Evolutionary conservation across 192 early-diverging fungal genomes (phyloP).

Genomic region (Coemansia javaensis): DNA sequence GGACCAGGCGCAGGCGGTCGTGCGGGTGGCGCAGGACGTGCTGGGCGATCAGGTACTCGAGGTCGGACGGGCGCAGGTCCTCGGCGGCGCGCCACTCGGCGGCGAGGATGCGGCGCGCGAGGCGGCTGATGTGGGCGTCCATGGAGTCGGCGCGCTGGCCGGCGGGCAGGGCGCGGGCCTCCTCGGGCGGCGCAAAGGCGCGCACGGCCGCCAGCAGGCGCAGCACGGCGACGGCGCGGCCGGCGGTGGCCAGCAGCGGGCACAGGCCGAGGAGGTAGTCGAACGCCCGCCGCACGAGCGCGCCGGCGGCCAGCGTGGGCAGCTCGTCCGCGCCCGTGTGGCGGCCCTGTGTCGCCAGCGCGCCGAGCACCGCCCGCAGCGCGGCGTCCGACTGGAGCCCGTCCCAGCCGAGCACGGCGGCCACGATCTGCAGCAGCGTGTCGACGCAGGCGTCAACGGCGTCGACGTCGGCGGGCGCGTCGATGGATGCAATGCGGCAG

Average conservation of each 20-base stretch:
- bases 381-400: slow-evolving; percentile 20
- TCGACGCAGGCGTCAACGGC: slow-evolving; percentile 22
- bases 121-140: slow-evolving; percentile 30
- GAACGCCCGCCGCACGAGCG: slow-evolving; percentile 35
- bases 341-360: slow-evolving; percentile 22
- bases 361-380: slow-evolving; percentile 13
- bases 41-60: slow-evolving; percentile 26
- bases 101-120: slow-evolving; percentile 22
- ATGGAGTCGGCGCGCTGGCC: slow-evolving; percentile 25
- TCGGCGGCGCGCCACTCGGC: slow-evolving; percentile 11
- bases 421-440: slow-evolving; percentile 24
- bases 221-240: slow-evolving; percentile 10
- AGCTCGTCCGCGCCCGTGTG: slow-evolving; percentile 27
- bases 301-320: not conserved
- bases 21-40: slow-evolving; percentile 34
- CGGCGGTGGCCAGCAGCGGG: slow-evolving; percentile 7
- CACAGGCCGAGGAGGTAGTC: slow-evolving; percentile 24
- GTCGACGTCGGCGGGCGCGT: slow-evolving; percentile 10
- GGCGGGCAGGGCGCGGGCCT: slow-evolving; percentile 7
- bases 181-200: slow-evolving; percentile 8
- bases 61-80: slow-evolving; percentile 13
- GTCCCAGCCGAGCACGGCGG: slow-evolving; percentile 32
- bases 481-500: slow-evolving; percentile 2
- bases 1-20: slow-evolving; percentile 20
- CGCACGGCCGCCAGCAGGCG: slow-evolving; percentile 32